phyloP scores from a whole-genome alignment of 2,329 filamentous ascomycete species.

The Cladophialophora carrionii region DNA sequence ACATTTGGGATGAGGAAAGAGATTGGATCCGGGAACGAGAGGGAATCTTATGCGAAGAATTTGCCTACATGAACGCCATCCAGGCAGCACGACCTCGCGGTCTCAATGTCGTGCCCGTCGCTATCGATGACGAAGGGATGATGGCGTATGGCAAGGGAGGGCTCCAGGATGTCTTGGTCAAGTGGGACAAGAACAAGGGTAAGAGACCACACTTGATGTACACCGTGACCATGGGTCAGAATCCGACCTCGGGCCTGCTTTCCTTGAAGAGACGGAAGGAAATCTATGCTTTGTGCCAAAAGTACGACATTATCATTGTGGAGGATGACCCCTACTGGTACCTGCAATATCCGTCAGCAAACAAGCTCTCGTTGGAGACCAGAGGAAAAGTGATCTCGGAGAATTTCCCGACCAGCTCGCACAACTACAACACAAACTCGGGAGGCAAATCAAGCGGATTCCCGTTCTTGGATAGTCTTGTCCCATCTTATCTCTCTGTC shows the following conservation, averaged over 20 bases:
- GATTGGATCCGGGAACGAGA: conserved; percentile 71
- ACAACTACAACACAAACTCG: conserved; percentile 46
- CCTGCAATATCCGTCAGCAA: conserved; percentile 80
- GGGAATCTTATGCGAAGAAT: conserved; percentile 78
- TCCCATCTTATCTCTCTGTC: conserved; percentile 78
- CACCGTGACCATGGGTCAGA: conserved; percentile 90
- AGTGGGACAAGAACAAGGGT: conserved; percentile 77
- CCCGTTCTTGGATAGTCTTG: conserved; percentile 78
- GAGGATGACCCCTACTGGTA: conserved; percentile 98
- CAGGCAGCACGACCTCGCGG: conserved; percentile 69
- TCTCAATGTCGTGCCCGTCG: conserved; percentile 72
- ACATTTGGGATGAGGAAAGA: conserved; percentile 72
- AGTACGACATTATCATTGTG: conserved; percentile 86
- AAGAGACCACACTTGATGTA: conserved; percentile 83
- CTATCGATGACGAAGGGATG: conserved; percentile 81
- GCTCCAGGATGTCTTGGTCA: conserved; percentile 74
- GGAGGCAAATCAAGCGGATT: conserved; percentile 65
- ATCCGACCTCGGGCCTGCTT: conserved; percentile 78
- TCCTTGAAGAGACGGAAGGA: conserved; percentile 73
- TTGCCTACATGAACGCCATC: conserved; percentile 77
- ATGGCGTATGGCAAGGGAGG: conserved; percentile 71
- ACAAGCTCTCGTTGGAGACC: conserved; percentile 44
- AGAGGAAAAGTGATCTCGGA: conserved; percentile 41
- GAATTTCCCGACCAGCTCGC: conserved; percentile 39
- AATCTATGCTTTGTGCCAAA: conserved; percentile 77